These are phyloP conservation scores for Coemansia sp. DNA, from an alignment of 192 early-diverging fungal genomes.

Conservation along the genomic window DNA sequence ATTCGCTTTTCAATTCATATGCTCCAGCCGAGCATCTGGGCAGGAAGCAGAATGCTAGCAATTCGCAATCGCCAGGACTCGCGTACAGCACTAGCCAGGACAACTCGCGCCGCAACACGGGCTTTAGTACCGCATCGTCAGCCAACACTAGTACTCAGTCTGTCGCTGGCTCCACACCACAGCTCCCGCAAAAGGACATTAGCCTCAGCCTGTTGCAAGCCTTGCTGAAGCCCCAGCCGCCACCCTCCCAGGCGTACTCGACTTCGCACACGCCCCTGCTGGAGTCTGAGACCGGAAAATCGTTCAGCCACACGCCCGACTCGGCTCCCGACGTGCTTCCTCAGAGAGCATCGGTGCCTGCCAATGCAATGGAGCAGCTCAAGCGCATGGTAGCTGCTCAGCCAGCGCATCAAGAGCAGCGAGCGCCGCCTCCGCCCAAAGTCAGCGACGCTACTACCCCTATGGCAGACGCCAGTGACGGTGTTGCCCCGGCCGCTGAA, in stretches of 20 bases:
- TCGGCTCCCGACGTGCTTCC: background rate
- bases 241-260: conserved; percentile 21
- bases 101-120: conserved; percentile 8
- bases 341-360: conserved; percentile 2
- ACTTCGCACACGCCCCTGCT: conserved; percentile 11
- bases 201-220: conserved; percentile 46
- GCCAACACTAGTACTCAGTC: conserved; percentile 35
- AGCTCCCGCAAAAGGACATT: conserved; percentile 35
- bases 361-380: conserved; percentile 43
- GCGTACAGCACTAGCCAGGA: conserved; percentile 10
- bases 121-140: conserved; percentile 27
- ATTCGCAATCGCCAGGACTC: conserved; percentile 30
- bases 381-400: conserved; percentile 47
- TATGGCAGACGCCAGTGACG: background rate
- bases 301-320: conserved; percentile 13
- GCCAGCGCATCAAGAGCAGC: conserved; percentile 11
- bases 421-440: conserved; percentile 3
- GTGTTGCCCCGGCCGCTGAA: background rate
- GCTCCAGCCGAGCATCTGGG: conserved; percentile 16
- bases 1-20: conserved; percentile 34
- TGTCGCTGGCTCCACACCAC: conserved; percentile 22
- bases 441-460: background rate
- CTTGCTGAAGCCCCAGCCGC: conserved; percentile 45
- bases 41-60: conserved; percentile 19
- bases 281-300: conserved; percentile 24